These are phyloP conservation scores for Amphirosellinia nigrospora DNA, from an alignment of 495 filamentous ascomycete species.

Conservation along the genomic window DNA sequence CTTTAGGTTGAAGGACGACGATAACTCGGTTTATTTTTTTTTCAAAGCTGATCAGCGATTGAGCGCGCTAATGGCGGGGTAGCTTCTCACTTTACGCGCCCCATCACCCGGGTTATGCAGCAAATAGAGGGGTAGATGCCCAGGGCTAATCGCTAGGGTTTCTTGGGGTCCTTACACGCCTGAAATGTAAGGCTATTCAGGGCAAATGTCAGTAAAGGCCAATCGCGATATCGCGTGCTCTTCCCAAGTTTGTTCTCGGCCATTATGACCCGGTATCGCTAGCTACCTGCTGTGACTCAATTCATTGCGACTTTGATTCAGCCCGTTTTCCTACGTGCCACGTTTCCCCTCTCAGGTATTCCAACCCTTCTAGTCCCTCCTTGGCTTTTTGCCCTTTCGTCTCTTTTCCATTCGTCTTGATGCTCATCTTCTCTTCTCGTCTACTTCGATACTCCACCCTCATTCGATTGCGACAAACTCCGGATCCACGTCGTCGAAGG, in stretches of 20 bases:
- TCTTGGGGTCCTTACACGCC: background rate
- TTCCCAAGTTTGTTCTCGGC: background rate
- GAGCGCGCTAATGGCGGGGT: slow-evolving; percentile 27
- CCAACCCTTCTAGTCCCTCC: background rate
- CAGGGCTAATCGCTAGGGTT: background rate
- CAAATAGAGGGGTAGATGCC: slow-evolving; percentile 23
- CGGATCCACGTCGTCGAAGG: slow-evolving; percentile 31
- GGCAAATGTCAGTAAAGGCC: background rate
- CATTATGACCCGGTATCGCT: background rate
- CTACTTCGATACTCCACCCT: slow-evolving; percentile 27
- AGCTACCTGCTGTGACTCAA: slow-evolving; percentile 21
- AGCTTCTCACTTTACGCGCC: slow-evolving; percentile 20
- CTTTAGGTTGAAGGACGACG: background rate
- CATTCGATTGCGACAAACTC: slow-evolving; percentile 18
- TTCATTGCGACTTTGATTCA: slow-evolving; percentile 12
- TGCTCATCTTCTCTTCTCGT: slow-evolving; percentile 36
- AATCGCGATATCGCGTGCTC: slow-evolving; percentile 1
- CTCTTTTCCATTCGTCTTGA: slow-evolving; percentile 31
- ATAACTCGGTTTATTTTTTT: slow-evolving; percentile 10
- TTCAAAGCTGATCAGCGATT: background rate
- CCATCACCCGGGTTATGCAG: background rate
- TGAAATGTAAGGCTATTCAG: slow-evolving; percentile 21
- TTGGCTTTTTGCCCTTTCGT: background rate
- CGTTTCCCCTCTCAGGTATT: background rate
- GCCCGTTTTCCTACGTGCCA: slow-evolving; percentile 10